Conservation (phyloP, 75 land plant genomes). For the Ceratopteris richardii region DNA sequence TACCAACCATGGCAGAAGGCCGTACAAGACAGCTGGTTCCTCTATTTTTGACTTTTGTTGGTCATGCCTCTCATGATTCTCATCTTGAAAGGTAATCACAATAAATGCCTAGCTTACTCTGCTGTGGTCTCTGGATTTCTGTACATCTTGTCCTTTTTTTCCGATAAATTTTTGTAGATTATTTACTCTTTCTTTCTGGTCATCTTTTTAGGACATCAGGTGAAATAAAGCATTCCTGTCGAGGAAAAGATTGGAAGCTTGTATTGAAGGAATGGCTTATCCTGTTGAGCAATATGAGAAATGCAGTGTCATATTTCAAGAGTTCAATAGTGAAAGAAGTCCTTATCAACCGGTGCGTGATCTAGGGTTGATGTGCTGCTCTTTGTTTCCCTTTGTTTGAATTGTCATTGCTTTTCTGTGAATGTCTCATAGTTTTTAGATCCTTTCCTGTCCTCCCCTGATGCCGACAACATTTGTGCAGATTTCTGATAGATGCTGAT, state of each 20-base stretch:
- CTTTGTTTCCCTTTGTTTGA: no score
- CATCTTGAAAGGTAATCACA: no score
- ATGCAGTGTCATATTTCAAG: conserved; percentile 42
- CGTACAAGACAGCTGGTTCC: conserved; percentile 59
- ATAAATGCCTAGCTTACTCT: no score
- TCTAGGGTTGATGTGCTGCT: no score
- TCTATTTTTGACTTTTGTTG: conserved; percentile 70
- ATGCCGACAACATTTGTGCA: conserved; percentile 15
- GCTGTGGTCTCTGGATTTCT: no score
- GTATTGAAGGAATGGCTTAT: conserved; percentile 85
- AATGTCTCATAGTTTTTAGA: neutral
- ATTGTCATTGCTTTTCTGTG: neutral
- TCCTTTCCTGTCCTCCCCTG: neutral
- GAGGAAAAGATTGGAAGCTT: conserved; percentile 68
- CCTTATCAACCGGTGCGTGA: conserved; percentile 48
- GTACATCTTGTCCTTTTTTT: no score
- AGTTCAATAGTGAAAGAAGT: conserved; percentile 59
- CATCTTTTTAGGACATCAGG: no score
- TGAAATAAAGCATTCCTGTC: conserved; percentile 5
- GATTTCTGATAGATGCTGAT: conserved; percentile 85
- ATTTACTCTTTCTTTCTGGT: no score
- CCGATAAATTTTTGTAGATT: no score
- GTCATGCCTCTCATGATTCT: conserved; percentile 15
- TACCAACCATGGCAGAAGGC: conserved; percentile 46
- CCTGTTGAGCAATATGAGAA: conserved; percentile 45